Evolutionary conservation across 2,329 filamentous ascomycete species (phyloP).

Genomic region (Phialophora expanda): DNA sequence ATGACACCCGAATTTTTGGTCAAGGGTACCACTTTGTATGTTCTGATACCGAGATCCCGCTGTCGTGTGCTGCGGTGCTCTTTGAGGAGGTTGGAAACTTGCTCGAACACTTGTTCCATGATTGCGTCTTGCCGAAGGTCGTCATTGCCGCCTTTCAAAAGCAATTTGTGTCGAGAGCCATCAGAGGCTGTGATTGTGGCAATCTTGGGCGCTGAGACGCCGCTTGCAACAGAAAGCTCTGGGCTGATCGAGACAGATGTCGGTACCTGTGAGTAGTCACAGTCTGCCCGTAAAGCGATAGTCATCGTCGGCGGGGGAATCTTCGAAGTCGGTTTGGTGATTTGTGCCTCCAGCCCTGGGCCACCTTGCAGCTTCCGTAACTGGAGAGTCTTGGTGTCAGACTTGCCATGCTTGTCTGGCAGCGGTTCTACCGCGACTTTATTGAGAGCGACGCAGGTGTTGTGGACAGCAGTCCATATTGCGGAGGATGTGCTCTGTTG

Average conservation of each 20-base stretch:
- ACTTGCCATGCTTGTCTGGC: slow-evolving; percentile 68
- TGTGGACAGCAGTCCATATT: slow-evolving; percentile 74
- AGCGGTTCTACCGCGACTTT: slow-evolving; percentile 53
- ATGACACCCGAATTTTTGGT: slow-evolving; percentile 87
- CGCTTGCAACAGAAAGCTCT: slow-evolving; percentile 82
- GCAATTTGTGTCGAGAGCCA: slow-evolving; percentile 80
- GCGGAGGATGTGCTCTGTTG: slow-evolving; percentile 56
- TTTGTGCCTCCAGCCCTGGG: slow-evolving; percentile 64
- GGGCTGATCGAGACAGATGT: slow-evolving; percentile 73
- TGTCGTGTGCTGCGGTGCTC: slow-evolving; percentile 86
- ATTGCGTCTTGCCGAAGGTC: slow-evolving; percentile 95
- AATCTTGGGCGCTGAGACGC: slow-evolving; percentile 91
- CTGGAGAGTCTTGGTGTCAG: slow-evolving; percentile 63
- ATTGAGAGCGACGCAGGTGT: slow-evolving; percentile 70
- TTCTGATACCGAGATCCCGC: slow-evolving; percentile 85
- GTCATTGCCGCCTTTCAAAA: slow-evolving; percentile 94
- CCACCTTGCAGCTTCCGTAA: slow-evolving; percentile 70
- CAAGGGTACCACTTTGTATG: slow-evolving; percentile 94
- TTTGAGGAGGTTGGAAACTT: slow-evolving; percentile 87
- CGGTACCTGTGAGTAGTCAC: slow-evolving; percentile 78
- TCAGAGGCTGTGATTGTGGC: slow-evolving; percentile 80
- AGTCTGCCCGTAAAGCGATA: slow-evolving; percentile 73
- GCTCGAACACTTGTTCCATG: slow-evolving; percentile 99
- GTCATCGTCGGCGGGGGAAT: slow-evolving; percentile 91
- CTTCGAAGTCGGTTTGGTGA: slow-evolving; percentile 62